Base-by-base conservation (phyloP, 1,284 basidiomycete species). In the Abortiporus biennis region DNA sequence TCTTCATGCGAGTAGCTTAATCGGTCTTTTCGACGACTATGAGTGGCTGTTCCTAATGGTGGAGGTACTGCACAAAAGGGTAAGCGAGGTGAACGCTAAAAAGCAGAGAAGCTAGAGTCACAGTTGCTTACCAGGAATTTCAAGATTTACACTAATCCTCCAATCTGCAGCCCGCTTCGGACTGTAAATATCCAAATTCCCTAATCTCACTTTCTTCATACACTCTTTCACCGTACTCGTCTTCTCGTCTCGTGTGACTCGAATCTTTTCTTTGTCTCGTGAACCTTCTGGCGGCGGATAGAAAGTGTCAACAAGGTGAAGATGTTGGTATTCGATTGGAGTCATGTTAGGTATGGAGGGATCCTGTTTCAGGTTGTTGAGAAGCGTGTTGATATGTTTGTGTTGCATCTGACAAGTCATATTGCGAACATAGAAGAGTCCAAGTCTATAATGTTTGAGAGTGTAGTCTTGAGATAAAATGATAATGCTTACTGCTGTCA, bases 1-100 rank as follows among this genome's bases (percentile, higher is more conserved):
- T 94, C 82, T 64, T 97, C 92, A 63, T 98, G 94, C 2, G 81
- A 69, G 61, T 99, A 99, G 52, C 88, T 90, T 56, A 97, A 72
- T 27, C 96, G 75, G 62, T 99, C 92, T 67, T 96, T 99, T 65
- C 76, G 75, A 47, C 90, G 78, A 22, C 75, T 73, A 50, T 75
- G 67, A 2, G 69, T 69, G 0, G 80, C 64, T 3, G 70, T 59
- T 3, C 83, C 83, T 42, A 78, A 33, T 42, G 49, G 49, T 27
- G 44, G 46, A 2, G 43, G 44, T 13, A 47, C 48, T 51, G 22
- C 33, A 23, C 4, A 37, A 13, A 38, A 38, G n/a, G 27, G 27
- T n/a, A 29, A 29, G 27, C n/a, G 19, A 38, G 23, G 21, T 38
- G 22, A 31, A 20, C 30, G 27, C 8, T n/a, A 24, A 20, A 25